Evolutionary conservation across 2,329 filamentous ascomycete species (phyloP), one percentile per base, ranked within the genome.

Genomic region (Nigrospora oryzae): DNA sequence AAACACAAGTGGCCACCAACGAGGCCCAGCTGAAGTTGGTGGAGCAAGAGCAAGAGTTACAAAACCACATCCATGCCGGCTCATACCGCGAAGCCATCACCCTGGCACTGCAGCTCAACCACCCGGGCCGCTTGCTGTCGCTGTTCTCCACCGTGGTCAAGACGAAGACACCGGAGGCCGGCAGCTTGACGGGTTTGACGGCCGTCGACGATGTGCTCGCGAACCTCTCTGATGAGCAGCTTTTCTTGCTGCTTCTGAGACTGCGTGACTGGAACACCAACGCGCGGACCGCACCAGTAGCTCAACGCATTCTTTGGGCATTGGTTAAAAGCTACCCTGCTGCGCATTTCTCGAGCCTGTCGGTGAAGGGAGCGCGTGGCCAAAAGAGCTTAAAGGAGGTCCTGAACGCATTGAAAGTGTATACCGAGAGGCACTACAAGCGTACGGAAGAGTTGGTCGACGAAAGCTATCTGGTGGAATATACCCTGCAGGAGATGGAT

Each of bases 261-360:
- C 67, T 96, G 38, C 78, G 94, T 38, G 93, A 98, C 66, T 98
- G 93, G 93, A 98, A 98, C 62, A 95, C 93, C 5, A 97, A 97
- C 56, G 89, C 89, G 0, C 78, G 88, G 49, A 95, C 89, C 4
- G 84, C 89, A 1, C 77, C 83, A 5, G 81, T 97, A 1, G 86
- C 93, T 1, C 93, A 98, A 65, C 80, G 84, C 32, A 83, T 98
- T 13, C 68, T 98, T 8, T 85, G 82, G 70, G 80, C 86, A 1
- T 60, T 98, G 8, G 81, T 95, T 42, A 81, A 81, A 52, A 86
- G 82, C 47, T 95, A 95, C 57, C 86, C 89, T 1, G 86, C 87
- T 3, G 79, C 80, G 40, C 80, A 84, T 46, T 79, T 97, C 46
- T 83, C 89, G 2, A 80, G 76, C 48, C 64, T 95, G 45, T 83